Base-by-base conservation (phyloP, 2,329 filamentous ascomycete species). In the Alternaria gansuensis region DNA sequence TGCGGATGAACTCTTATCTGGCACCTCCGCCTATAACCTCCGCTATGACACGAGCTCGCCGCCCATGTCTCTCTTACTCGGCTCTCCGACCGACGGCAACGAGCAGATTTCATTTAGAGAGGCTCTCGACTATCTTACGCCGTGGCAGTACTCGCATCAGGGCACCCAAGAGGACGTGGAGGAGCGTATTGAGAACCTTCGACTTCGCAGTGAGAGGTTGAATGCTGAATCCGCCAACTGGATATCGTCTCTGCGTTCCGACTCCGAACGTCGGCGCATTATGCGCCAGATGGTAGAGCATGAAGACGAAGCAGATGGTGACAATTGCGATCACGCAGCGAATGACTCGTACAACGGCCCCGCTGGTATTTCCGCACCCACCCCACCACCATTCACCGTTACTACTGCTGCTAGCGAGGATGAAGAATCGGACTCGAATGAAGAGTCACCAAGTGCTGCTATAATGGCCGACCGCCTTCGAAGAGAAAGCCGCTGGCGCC, bases 11-110 rank as follows among this genome's bases (percentile, higher is more conserved):
- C 81, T 95, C 1, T 79, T 95, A 41, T 85, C 83, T 21, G 85
- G 89, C 57, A 95, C 92, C 10, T 85, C 90, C 6, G 84, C 88
- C 60, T 94, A 94, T 74, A 87, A 91, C 65, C 88, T 94, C 26
- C 86, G 89, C 66, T 92, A 78, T 54, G 66, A 54, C 34, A 57
- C 66, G 14, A 60, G 57, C 21, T 71, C 70, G 10, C 69, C 68
- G 2, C 64, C 62, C 23, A 60, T 58, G 23, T 77, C 75, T 7
- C 69, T 70, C 5, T 63, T 68, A 2, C 67, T 71, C 10, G 73
- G 68, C 51, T 69, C 66, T 14, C 66, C 57, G 7, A 67, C 39
- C 31, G 61, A 58, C 4, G 55, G 68, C 23, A 72, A 74, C 3
- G 69, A 78, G 26, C 65, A 68, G 2, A 63, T 78, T 2, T 75